phyloP scores from a whole-genome alignment of 139 green algal genomes.

The Chlamydomonas applanata region DNA sequence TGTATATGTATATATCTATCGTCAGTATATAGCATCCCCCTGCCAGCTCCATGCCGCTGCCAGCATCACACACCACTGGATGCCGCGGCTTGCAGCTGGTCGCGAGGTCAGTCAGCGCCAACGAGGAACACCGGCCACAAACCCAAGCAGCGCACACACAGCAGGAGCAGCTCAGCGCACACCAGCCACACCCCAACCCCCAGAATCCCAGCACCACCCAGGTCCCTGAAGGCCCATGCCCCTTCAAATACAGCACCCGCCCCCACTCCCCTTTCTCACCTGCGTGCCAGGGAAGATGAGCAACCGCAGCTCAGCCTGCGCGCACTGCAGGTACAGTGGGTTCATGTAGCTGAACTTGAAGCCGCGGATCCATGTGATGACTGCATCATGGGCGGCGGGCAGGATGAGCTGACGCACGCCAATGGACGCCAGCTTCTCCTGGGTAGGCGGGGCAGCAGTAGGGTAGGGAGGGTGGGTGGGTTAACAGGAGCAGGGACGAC shows the following conservation, averaged over 20 bases:
- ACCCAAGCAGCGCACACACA: neutral
- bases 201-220: neutral
- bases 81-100: neutral
- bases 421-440: constrained; percentile 22
- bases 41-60: too few relatives aligned
- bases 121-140: neutral
- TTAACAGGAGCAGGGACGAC: too few relatives aligned
- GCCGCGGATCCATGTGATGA: constrained; percentile 18
- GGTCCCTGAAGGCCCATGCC: too few relatives aligned
- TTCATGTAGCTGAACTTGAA: constrained; percentile 29
- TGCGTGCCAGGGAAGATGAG: constrained; percentile 77
- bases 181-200: neutral
- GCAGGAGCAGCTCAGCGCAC: neutral
- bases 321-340: constrained; percentile 40
- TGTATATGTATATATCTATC: too few relatives aligned
- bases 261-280: too few relatives aligned
- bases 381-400: constrained; percentile 26
- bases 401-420: constrained; percentile 52
- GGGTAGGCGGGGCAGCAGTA: too few relatives aligned
- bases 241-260: too few relatives aligned
- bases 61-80: too few relatives aligned
- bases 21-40: neutral
- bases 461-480: too few relatives aligned
- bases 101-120: neutral
- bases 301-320: constrained; percentile 68